Base-by-base conservation (phyloP, 2,329 filamentous ascomycete genomes). In the Hymenoscyphus albidus region DNA sequence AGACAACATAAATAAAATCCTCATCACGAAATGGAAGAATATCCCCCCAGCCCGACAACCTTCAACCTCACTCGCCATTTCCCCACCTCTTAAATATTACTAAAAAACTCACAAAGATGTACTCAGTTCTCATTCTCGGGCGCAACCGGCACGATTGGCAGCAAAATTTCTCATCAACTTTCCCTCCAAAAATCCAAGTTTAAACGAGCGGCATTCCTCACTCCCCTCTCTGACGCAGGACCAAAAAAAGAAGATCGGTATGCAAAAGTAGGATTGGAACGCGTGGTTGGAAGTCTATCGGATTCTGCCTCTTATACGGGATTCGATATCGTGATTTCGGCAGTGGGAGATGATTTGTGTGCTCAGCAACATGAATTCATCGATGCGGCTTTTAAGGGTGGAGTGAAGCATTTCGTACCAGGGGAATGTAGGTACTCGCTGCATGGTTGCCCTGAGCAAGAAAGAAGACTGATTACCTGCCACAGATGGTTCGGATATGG, bases 291-390 rank as follows among this genome's bases (percentile, higher is more conserved):
- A 14, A 54, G 61, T 39, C 40, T 62, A 3, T 48, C 61, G 7
- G 61, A 62, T 16, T 39, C 55, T 0, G 61, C 54, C 3, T 58
- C 51, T 9, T 62, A 62, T 13, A 48, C 35, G 7, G 61, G 61
- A 4, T 62, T 62, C 38, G 61, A 62, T 38, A 59, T 62, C n/a
- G 61, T 62, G 2, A 58, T 62, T 6, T 62, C 61, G 22, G 61
- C 61, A 5, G 61, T 62, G 2, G 61, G 61, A 3, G 61, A 62
- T 39, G 61, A 62, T 38, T 32, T 62, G 16, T 62, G 61, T 39
- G 54, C 55, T 7, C 38, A 59, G 22, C 61, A 62, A 39, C 39
- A 27, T 5, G 40, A 62, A 27, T 62, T 38, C n/a, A 51, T 59
- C 13, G 61, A 62, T 54, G 61, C 61, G 12, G 61, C 61, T 18